Evolutionary conservation across 805 yeast species (phyloP).

Genomic region (Candida quercuum): DNA sequence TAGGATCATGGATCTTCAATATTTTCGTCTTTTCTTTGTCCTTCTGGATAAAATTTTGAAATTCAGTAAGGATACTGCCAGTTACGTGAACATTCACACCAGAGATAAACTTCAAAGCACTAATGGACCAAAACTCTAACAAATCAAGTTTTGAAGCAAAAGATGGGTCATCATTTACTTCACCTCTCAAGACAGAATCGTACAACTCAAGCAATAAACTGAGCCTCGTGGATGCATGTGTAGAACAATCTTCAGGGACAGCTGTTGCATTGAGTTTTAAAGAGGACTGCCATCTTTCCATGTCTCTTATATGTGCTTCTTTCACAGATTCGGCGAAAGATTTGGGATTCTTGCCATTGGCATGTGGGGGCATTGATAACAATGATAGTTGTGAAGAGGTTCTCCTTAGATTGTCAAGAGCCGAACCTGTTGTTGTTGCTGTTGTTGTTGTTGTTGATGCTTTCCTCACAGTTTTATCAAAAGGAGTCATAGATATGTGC

Average conservation of each 20-base stretch:
- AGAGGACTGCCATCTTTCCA: conserved; percentile 15
- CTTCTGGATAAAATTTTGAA: conserved; percentile 16
- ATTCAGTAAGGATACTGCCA: conserved; percentile 13
- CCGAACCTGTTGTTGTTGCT: background rate
- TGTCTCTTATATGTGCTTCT: conserved; percentile 13
- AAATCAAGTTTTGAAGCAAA: conserved; percentile 9
- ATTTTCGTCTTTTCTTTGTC: conserved; percentile 11
- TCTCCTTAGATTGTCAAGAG: background rate
- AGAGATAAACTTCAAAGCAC: conserved; percentile 17
- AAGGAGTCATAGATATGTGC: conserved; percentile 16
- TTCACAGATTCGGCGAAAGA: conserved; percentile 9
- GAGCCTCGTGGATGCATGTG: conserved; percentile 14
- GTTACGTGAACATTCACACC: conserved; percentile 12
- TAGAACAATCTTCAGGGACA: conserved; percentile 12
- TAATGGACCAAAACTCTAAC: conserved; percentile 17
- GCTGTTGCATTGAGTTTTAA: conserved; percentile 8
- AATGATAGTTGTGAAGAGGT: background rate
- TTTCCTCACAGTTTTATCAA: conserved; percentile 4
- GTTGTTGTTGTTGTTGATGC: conserved; percentile 1
- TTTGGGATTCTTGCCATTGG: too few relatives aligned
- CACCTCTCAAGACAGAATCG: conserved; percentile 10
- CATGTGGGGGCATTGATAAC: too few relatives aligned
- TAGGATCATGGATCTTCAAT: conserved; percentile 9
- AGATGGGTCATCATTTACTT: background rate
- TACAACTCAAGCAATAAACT: conserved; percentile 15